Percentiles rank a stretch among this genome's conserved stretches.
phyloP scores from a whole-genome alignment of 345 rosid species.

The Rhodomyrtus tomentosa region DNA sequence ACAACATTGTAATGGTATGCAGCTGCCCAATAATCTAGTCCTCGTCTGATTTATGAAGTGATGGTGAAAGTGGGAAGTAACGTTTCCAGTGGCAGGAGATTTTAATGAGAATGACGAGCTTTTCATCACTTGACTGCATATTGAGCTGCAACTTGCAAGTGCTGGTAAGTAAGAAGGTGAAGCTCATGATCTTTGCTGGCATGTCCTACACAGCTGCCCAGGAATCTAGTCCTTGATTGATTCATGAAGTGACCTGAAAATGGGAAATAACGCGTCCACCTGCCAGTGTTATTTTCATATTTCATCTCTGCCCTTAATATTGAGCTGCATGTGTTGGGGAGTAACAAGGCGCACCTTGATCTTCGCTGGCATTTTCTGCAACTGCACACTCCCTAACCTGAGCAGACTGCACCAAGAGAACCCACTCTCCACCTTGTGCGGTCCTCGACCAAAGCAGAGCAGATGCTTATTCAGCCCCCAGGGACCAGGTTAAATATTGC shows the following conservation, averaged over 20 bases:
- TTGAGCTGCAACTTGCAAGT: not conserved
- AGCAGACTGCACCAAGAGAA: not conserved
- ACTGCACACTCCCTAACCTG: not conserved
- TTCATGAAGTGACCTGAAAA: not conserved
- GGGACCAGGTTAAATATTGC: not conserved
- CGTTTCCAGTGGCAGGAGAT: not conserved
- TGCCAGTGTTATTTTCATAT: not conserved
- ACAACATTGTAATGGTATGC: not conserved
- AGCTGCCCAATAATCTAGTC: not conserved
- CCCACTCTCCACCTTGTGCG: not conserved
- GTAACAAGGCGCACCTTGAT: not conserved
- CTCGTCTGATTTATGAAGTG: not conserved
- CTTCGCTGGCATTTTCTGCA: not conserved
- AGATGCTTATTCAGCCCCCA: not conserved
- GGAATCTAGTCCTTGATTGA: not conserved
- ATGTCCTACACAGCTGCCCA: not conserved
- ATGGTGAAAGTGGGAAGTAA: not conserved
- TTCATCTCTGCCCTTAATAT: not conserved
- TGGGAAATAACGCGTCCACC: not conserved
- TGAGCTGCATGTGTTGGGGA: not conserved
- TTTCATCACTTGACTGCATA: not conserved
- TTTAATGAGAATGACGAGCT: not conserved
- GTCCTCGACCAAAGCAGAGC: not conserved
- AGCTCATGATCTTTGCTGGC: not conserved
- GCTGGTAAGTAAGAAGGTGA: not conserved